Conservation (phyloP, 805 yeast species). For the Yarrowia deformans region DNA sequence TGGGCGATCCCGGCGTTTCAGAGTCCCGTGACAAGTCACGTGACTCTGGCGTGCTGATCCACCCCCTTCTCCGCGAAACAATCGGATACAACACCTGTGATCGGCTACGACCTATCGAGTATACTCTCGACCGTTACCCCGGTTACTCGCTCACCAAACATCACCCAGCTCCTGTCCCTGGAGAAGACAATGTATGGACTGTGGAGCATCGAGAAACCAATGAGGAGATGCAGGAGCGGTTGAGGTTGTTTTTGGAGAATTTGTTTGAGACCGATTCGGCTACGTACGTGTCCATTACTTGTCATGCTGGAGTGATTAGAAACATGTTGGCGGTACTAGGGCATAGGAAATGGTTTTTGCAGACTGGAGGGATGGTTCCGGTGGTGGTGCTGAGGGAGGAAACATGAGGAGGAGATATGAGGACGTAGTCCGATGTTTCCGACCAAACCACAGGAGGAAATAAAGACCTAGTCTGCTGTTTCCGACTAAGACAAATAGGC, state of each 20-base stretch:
- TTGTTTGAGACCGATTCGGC: conserved; percentile 48
- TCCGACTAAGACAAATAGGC: too few species aligned
- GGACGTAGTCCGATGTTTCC: too few species aligned
- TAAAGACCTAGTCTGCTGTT: too few species aligned
- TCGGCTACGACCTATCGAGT: conserved; percentile 53
- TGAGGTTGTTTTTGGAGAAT: conserved; percentile 58
- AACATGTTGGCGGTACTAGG: conserved; percentile 58
- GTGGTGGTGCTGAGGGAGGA: conserved; percentile 52
- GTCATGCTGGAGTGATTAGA: conserved; percentile 61
- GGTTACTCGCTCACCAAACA: conserved; percentile 47
- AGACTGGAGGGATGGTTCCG: conserved; percentile 66
- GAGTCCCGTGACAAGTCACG: too few species aligned
- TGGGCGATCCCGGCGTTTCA: too few species aligned
- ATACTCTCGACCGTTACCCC: conserved; percentile 54
- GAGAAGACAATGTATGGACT: conserved; percentile 56
- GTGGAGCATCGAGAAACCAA: conserved; percentile 58
- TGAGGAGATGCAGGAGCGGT: conserved; percentile 54
- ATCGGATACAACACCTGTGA: conserved; percentile 62
- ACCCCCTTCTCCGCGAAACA: conserved; percentile 54
- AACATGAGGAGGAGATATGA: neutral
- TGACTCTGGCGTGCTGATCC: neutral
- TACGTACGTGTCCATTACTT: conserved; percentile 54
- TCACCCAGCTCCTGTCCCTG: conserved; percentile 45
- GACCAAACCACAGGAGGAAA: too few species aligned
- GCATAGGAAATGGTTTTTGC: conserved; percentile 58